Conservation (phyloP, 305 asterid genomes). For the Fraxinus sp. region DNA sequence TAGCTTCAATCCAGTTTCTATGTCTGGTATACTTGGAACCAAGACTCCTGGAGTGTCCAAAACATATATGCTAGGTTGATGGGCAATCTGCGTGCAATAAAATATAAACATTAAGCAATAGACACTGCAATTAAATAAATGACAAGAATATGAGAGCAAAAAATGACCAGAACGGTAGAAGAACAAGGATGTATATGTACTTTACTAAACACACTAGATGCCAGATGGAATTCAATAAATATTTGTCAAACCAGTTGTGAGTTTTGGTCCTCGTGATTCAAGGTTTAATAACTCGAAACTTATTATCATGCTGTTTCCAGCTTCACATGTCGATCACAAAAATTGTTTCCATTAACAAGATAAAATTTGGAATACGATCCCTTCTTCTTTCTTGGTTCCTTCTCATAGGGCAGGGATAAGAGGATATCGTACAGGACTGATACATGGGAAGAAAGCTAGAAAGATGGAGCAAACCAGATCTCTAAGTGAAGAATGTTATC, state of each 20-base stretch:
- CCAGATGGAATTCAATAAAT: background rate
- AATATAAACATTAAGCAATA: background rate
- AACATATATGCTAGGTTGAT: conserved; percentile 88
- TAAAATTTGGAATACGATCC: background rate
- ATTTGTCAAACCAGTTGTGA: background rate
- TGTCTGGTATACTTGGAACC: conserved; percentile 81
- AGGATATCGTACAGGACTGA: background rate
- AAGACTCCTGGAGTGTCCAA: conserved; percentile 91
- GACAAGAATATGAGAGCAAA: background rate
- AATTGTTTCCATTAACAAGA: background rate
- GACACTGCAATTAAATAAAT: background rate
- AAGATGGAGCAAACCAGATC: background rate
- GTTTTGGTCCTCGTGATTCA: background rate
- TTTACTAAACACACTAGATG: background rate
- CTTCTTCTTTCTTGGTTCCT: background rate
- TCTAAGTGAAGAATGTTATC: background rate
- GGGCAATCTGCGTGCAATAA: conserved; percentile 63
- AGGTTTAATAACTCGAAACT: background rate
- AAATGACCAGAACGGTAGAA: background rate
- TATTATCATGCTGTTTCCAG: background rate
- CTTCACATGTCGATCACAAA: background rate
- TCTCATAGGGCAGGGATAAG: background rate
- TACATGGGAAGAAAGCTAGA: background rate
- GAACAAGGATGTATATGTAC: background rate
- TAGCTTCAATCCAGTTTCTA: conserved; percentile 89